Evolutionary conservation across 306 rosid genomes (phyloP), one percentile per base, ranked within the genome.

Genomic region (Cicer bijugum): DNA sequence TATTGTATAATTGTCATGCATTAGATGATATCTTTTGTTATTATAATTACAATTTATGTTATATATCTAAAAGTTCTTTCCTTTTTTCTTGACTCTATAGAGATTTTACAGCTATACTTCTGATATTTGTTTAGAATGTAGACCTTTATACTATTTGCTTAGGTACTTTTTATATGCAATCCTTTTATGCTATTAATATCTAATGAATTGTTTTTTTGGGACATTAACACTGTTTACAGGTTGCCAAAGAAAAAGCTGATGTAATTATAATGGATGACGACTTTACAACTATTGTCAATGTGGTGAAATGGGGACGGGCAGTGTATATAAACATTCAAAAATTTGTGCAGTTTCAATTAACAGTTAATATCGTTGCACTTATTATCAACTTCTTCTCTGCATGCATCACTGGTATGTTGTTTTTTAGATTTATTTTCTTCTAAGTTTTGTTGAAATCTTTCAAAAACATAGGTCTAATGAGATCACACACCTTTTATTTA

Each of bases 321-420:
- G 97, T 91, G 2, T 94, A 91, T 82, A 91, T 89, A 83, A 94
- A 94, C 85, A 91, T 94, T 48, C 97, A 94, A 75, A 94, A 94
- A 85, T 91, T 94, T 80, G 99, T 94, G 72, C 97, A 94, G 87
- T 94, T 94, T 77, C 99, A 94, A 80, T 80, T 94, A 45, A 94
- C 99, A 12, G 97, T 94, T 75, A 94, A 94, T 64, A 87, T 94
- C 62, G 97, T 94, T 78, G 97, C 97, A 72, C 85, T 94, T 43
- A 81, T 88, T 60, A 84, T 90, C 87, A 91, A 94, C 84, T 94
- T 94, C 14, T 62, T 88, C 67, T 91, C 95, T 46, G 99, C 99
- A 67, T 94, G 99, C 85, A 72, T 94, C 78, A 82, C 99, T 51
- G 99, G 99, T 94, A 52, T 55, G 82, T 79, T 78, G 81, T 58